These are phyloP conservation scores for Xylaria sp. DNA, from an alignment of 2,329 filamentous ascomycete genomes.

Conservation along the genomic window DNA sequence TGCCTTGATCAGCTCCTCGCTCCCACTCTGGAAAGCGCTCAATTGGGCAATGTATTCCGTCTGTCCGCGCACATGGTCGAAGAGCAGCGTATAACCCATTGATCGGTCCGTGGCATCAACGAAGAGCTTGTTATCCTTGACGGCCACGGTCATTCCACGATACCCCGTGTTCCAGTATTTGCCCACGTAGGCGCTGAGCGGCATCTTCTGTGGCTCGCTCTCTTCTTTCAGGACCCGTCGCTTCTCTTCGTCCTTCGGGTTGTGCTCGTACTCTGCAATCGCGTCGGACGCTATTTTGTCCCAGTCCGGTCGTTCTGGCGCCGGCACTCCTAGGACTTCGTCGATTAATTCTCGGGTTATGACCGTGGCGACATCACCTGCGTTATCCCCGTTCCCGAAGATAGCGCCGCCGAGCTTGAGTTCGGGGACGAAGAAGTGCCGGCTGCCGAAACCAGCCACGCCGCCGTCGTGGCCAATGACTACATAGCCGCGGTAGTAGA, in stretches of 20 bases:
- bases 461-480: constrained; percentile 42
- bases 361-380: not conserved
- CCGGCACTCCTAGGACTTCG: constrained; percentile 35
- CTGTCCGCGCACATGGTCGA: constrained; percentile 39
- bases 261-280: not conserved
- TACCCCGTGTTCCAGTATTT: constrained; percentile 44
- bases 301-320: constrained; percentile 29
- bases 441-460: constrained; percentile 40
- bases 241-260: constrained; percentile 9
- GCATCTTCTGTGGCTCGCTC: constrained; percentile 35
- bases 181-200: constrained; percentile 40
- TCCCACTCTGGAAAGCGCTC: constrained; percentile 2
- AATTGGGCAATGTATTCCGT: constrained; percentile 36
- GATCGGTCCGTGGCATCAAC: constrained; percentile 43
- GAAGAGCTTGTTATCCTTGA: constrained; percentile 41
- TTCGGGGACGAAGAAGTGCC: constrained; percentile 41
- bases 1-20: constrained; percentile 14
- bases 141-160: constrained; percentile 33
- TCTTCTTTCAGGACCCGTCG: constrained; percentile 20
- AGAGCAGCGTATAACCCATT: constrained; percentile 33
- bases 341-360: constrained; percentile 38
- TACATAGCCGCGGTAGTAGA: constrained; percentile 41
- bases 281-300: not conserved
- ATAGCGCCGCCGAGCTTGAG: constrained; percentile 37
- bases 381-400: constrained; percentile 36